Evolutionary conservation across 2,329 filamentous ascomycete genomes (phyloP).

Genomic region (Colletotrichum nymphaeae): DNA sequence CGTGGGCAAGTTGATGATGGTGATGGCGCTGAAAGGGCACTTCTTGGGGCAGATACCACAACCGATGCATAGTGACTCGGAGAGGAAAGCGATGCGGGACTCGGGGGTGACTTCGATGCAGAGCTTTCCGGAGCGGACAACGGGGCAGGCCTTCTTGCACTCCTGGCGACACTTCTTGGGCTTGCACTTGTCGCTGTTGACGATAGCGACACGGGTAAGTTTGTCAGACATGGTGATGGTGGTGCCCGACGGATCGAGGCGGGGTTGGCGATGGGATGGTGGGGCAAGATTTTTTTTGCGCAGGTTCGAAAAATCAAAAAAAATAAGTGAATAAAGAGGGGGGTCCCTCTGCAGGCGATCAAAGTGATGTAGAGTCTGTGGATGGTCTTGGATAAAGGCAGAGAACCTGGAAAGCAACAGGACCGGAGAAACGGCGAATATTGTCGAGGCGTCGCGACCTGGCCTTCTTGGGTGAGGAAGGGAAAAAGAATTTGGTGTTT

Average conservation of each 20-base stretch:
- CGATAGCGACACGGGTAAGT: slow-evolving; percentile 98
- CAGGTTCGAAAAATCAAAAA: slow-evolving; percentile 9
- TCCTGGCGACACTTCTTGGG: slow-evolving; percentile 95
- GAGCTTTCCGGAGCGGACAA: slow-evolving; percentile 96
- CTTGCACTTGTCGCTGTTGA: slow-evolving; percentile 89
- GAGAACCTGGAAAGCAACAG: slow-evolving; percentile 6
- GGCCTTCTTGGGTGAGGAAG: slow-evolving; percentile 28
- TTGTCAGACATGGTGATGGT: slow-evolving; percentile 83
- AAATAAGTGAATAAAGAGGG: slow-evolving; percentile 11
- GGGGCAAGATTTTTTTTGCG: slow-evolving; percentile 26
- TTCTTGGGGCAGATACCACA: slow-evolving; percentile 99
- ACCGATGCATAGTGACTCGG: slow-evolving; percentile 94
- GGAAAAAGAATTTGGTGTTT: slow-evolving; percentile 26
- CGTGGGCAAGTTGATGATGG: slow-evolving; percentile 99
- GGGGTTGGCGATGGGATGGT: slow-evolving; percentile 29
- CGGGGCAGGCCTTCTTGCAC: slow-evolving; percentile 98
- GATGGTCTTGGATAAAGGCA: background rate
- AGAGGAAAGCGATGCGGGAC: slow-evolving; percentile 98
- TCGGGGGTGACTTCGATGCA: slow-evolving; percentile 93
- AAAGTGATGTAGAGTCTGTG: background rate
- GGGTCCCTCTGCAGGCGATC: background rate
- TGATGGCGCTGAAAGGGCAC: slow-evolving; percentile 98
- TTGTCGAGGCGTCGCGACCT: slow-evolving; percentile 33
- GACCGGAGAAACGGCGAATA: slow-evolving; percentile 20
- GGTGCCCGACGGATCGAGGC: slow-evolving; percentile 36